Evolutionary conservation across 2,329 filamentous ascomycete species (phyloP), one percentile per base, ranked within the genome.

Genomic region (Trichoderma simmonsii): DNA sequence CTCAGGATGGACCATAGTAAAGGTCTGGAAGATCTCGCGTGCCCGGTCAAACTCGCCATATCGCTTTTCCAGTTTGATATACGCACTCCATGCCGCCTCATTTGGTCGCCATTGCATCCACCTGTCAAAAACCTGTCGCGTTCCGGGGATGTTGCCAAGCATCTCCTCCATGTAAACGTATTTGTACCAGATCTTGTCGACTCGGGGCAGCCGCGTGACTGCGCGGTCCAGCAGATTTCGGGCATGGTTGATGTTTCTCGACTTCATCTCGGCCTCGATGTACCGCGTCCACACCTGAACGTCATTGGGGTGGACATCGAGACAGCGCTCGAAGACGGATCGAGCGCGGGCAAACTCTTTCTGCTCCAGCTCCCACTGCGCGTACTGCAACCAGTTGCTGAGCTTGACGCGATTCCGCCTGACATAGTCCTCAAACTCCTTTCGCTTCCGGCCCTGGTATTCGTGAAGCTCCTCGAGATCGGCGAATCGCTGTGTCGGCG

Each of bases 121-220:
- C 60, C 96, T 88, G 83, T 99, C 96, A 80, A 98, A 99, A 0
- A 98, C 93, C 77, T 97, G 93, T 72, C 96, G 87, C 3, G 94
- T 97, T 43, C 95, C 96, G 3, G 95, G 90, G 63, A 99, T 91
- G 78, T 99, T 98, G 7, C 94, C 94, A 70, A 99, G 87, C 83
- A 95, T 98, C 87, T 99, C 96, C 84, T 98, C 95, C 92, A 97
- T 97, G 81, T 97, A 97, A 30, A 97, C 94, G 85, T 98, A 99
- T 81, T 98, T 98, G 86, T 97, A 99, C 96, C 96, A 99, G 39
- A 99, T 85, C 86, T 98, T 98, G 81, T 98, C 94, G 54, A 98
- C 89, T 71, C 96, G 87, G 6, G 96, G 96, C 51, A 98, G 85
- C 71, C 97, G 93, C 1, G 94, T 94, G 68, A 98, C 93, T n/a